Percentiles rank a stretch among this genome's conserved stretches.
Evolutionary conservation across 768 basidiomycete genomes (phyloP).

Genomic region (Cystofilobasidium ferigula): DNA sequence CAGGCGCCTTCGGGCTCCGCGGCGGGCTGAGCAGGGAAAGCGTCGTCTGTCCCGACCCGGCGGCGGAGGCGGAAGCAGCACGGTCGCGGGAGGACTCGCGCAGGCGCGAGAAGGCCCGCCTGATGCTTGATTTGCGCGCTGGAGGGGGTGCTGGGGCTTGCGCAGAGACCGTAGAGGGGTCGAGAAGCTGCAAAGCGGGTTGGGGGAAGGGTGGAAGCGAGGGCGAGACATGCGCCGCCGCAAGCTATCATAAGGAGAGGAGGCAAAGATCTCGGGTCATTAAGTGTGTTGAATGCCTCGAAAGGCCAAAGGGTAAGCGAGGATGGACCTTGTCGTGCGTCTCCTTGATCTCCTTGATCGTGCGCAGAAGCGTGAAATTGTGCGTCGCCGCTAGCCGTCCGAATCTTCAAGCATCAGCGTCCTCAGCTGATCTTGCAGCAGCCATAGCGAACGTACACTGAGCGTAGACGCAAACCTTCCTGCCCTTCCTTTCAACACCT

Average conservation of each 20-base stretch:
- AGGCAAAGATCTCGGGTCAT: neutral
- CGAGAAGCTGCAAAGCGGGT: neutral
- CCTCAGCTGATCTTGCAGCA: no score
- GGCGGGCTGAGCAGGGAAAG: neutral
- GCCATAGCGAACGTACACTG: constrained; percentile 1
- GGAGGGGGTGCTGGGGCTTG: neutral
- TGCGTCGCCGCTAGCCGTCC: constrained; percentile 62
- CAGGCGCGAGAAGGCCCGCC: neutral
- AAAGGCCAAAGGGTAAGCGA: neutral
- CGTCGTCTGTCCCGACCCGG: no score
- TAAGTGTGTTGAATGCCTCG: no score
- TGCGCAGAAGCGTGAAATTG: constrained; percentile 74
- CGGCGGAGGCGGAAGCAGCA: no score
- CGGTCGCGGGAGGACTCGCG: neutral
- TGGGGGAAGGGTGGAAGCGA: neutral
- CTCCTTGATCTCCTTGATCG: constrained; percentile 63
- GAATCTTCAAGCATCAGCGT: constrained; percentile 30
- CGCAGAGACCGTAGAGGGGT: neutral
- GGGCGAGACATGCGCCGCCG: neutral
- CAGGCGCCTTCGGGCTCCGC: neutral
- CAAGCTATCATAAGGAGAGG: neutral
- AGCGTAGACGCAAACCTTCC: constrained; percentile 15
- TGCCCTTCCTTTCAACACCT: neutral
- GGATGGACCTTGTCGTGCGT: constrained; percentile 53
- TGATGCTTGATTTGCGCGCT: neutral